Base-by-base conservation (phyloP, 129 eudicot species). In the Centella asiatica region DNA sequence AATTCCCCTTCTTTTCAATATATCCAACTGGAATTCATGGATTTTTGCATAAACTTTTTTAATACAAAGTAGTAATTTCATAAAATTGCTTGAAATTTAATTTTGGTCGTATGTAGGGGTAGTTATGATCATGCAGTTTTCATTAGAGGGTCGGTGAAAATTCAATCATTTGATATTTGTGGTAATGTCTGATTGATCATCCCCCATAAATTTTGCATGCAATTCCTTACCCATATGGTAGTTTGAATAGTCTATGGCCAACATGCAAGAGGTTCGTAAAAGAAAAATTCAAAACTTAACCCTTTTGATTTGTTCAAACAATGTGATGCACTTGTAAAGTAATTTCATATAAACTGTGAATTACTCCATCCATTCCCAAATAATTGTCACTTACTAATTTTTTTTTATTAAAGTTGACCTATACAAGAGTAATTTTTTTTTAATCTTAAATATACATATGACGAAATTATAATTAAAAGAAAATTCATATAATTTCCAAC, bases 81-180 rank as follows among this genome's bases (percentile, higher is more conserved):
- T 1, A 14, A 42, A 42, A 42, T 42, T 4, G 12, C 3, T 11
- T 42, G 12, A n/a, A n/a, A 42, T 42, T 42, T 11, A 42, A 42
- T 1, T 42, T 42, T 42, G 46, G 46, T 42, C 46, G n/a, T 42
- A 42, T 12, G 46, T n/a, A n/a, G n/a, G n/a, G 74, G 78, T 45
- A 72, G 74, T 77, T 73, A 65, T 67, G 81, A 54, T 75, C 84
- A 78, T 78, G 88, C 81, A 60, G 53, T 64, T 71, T 36, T 72
- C 68, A 81, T 72, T 75, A 69, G n/a, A 32, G 74, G 65, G 88
- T 80, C 74, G 83, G 81, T 77, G 78, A 57, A 42, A 45, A 53
- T 58, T 48, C 74, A 68, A 75, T 81, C 81, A 81, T 77, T 74
- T 68, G 74, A 74, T n/a, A 46, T 17, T 17, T 46, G 25, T 50